Evolutionary conservation across 2,329 filamentous ascomycete genomes (phyloP), one percentile per base, ranked within the genome.

Genomic region (Diaporthe caulivora): DNA sequence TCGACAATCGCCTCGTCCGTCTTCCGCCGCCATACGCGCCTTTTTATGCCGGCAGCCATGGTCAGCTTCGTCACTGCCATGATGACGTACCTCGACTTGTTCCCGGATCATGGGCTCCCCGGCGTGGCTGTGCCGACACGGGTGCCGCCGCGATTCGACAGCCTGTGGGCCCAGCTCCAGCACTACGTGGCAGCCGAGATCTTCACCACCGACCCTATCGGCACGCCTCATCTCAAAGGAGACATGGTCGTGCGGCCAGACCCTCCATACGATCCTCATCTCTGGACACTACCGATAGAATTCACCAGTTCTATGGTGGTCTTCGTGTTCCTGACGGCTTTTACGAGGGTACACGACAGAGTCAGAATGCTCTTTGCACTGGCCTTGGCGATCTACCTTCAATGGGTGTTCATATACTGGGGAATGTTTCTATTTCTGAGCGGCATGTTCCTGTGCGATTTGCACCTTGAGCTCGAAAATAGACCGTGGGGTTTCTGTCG

Each of bases 281-380:
- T 82, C 21, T 83, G 82, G 82, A 84, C 82, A 1, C 76, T 83
- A 37, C 81, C 82, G 0, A 77, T 83, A 54, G 82, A 84, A 77
- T 83, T 83, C 70, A 78, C 77, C 58, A 77, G 80, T 76, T 83
- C 81, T 15, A 72, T 83, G n/a, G 76, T 81, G n/a, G 68, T 83
- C 4, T 84, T 83, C 60, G 74, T 80, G 44, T 76, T 79, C 70
- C 75, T 83, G 37, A 76, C 82, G 6, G 81, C 80, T 9, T 78
- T 83, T 11, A 76, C 78, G 17, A 75, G 77, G 18, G 76, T 76
- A n/a, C 76, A 75, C 31, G 58, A 71, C 8, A 71, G 75, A 18
- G 74, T 77, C 26, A 73, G 80, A 18, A 74, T 80, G 57, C 11
- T 70, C 1, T 73, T 79, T 29, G 69, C 75, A 10, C 21, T 75